These are phyloP conservation scores for Micromonas pusilla DNA, from an alignment of 139 green algal species.

Conservation along the genomic window DNA sequence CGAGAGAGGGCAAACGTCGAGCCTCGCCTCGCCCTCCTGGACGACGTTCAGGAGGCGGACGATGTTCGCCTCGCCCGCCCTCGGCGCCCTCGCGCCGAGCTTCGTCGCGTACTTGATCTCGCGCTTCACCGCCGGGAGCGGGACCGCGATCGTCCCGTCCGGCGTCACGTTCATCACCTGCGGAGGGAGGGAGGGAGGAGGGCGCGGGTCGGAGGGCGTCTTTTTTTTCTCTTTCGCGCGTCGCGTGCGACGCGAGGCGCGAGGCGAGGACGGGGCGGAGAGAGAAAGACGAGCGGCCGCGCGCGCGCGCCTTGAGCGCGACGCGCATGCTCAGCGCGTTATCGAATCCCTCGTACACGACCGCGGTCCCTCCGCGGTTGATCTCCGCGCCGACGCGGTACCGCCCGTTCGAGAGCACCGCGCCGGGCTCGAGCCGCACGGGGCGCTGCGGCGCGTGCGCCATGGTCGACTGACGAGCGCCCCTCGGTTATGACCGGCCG, in stretches of 20 bases:
- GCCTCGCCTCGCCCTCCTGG: constrained; percentile 37
- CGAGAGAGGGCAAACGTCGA: no score
- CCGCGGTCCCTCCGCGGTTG: constrained; percentile 17
- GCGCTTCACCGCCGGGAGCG: constrained; percentile 6
- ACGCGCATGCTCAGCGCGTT: neutral
- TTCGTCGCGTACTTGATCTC: constrained; percentile 24
- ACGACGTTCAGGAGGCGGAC: constrained; percentile 62
- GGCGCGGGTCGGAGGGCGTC: neutral
- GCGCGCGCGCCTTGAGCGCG: neutral
- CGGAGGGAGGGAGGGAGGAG: neutral
- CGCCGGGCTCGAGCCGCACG: neutral
- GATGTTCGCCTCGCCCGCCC: constrained; percentile 49
- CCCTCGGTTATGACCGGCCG: no score
- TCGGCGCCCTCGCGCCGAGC: neutral
- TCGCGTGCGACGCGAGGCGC: no score
- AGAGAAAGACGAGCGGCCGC: neutral
- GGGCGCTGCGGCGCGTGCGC: no score
- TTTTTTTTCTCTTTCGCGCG: no score
- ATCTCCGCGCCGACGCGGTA: constrained; percentile 1
- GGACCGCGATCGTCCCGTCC: neutral
- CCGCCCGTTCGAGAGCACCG: neutral
- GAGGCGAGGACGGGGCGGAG: no score
- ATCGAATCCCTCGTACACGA: constrained; percentile 7
- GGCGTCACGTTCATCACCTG: neutral
- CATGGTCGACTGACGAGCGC: neutral